Percentiles rank a stretch among this genome's conserved stretches.
Conservation (phyloP, 768 basidiomycete species). For the Tulasnella sp. region DNA sequence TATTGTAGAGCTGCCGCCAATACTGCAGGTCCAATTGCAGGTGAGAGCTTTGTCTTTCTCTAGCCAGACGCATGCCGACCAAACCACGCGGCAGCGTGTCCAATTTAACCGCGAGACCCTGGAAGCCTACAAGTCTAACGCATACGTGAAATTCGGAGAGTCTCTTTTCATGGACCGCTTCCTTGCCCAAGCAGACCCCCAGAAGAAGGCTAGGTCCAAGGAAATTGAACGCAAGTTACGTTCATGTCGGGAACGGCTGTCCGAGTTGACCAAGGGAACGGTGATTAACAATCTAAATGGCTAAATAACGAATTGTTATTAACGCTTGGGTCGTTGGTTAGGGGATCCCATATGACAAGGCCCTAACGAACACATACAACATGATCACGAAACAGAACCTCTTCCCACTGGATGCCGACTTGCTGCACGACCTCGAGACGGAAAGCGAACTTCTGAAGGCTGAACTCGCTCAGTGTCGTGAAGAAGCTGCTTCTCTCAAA, state of each 20-base stretch:
- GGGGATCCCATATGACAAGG: conserved; percentile 64
- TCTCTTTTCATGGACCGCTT: conserved; percentile 91
- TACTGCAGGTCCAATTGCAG: conserved; percentile 95
- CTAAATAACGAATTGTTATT: background rate
- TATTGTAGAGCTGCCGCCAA: conserved; percentile 81
- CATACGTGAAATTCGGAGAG: conserved; percentile 88
- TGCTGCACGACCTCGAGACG: conserved; percentile 54
- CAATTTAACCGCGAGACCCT: conserved; percentile 93
- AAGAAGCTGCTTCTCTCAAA: conserved; percentile 59
- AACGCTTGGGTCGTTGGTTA: conserved; percentile 40
- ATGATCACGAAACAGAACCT: conserved; percentile 60
- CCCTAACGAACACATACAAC: conserved; percentile 58
- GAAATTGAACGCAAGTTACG: conserved; percentile 68
- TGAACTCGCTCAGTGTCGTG: conserved; percentile 63
- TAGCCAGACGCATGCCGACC: background rate
- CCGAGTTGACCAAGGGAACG: conserved; percentile 70
- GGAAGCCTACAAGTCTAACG: conserved; percentile 94
- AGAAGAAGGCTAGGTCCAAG: conserved; percentile 73
- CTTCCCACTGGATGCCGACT: conserved; percentile 52
- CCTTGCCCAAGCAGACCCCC: conserved; percentile 70
- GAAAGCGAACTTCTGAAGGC: conserved; percentile 58
- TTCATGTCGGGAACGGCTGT: conserved; percentile 66
- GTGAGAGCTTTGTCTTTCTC: conserved; percentile 49
- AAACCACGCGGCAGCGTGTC: conserved; percentile 61
- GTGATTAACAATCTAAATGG: conserved; percentile 47